Base-by-base conservation (phyloP, 78 protist species). In the Pigoraptor vietnamica region DNA sequence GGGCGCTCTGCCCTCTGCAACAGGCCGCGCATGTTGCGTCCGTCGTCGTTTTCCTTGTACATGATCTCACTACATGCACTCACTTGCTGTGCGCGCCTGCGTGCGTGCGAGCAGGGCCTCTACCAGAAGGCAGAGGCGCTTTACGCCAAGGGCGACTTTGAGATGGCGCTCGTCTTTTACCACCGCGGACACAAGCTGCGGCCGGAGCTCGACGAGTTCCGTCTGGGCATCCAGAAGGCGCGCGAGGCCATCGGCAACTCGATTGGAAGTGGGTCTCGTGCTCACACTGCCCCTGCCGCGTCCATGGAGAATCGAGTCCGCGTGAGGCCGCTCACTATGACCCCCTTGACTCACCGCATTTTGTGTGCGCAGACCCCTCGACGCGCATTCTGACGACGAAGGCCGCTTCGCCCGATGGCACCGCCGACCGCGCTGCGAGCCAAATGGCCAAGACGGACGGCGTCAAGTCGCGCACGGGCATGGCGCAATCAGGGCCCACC, bases 191-290 rank as follows among this genome's bases (percentile, higher is more conserved):
- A 84, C 86, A 39, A 35, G 24, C 6, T 40, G 89, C 56, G 92
- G 2, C 81, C 92, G 0, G 92, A 90, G 88, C 2, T 90, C 36
- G 23, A 24, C 32, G 40, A 39, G 83, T 90, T 82, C 40, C 56
- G 79, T 24, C 83, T 90, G 32, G 92, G 92, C 81, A 40, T 90
- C 21, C 88, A 83, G 29, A 90, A 90, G 92, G 67, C 84, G 32
- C 39, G 79, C n/a, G 67, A 81, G 39, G 92, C 92, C 48, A 90
- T 90, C 39, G 33, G 29, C 48, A 82, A 48, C 32, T 79, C 91
- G 79, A 38, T 87, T 32, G 90, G 90, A 6, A 24, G 32, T 38
- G 88, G 39, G 40, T 83, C 79, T 19, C 79, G 19, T 48, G 79
- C 79, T 9, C 79, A 19, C 79, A 19, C 79, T 9, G 79, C 19